phyloP scores from a whole-genome alignment of 2,329 filamentous ascomycete genomes.

The Diaporthe velutina region DNA sequence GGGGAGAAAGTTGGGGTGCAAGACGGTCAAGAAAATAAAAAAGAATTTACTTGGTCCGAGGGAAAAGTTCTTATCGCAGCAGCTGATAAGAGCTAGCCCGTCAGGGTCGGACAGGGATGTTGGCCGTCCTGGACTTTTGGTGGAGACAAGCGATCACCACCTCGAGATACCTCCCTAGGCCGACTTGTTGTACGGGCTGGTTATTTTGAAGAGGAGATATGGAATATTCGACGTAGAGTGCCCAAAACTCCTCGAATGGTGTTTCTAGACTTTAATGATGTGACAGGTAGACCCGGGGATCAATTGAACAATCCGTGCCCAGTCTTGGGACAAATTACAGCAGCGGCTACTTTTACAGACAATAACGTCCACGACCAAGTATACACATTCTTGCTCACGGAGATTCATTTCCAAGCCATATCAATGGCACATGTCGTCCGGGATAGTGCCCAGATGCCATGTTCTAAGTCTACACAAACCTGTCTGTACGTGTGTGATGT shows the following conservation, averaged over 20 bases:
- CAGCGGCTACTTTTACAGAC: neutral
- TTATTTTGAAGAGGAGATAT: too few species aligned
- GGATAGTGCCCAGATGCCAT: neutral
- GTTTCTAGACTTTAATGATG: too few species aligned
- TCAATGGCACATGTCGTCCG: neutral
- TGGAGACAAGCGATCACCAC: neutral
- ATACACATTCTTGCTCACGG: neutral
- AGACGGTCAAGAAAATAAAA: conserved; percentile 23
- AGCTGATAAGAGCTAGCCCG: neutral
- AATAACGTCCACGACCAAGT: neutral
- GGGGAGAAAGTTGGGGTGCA: neutral
- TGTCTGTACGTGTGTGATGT: neutral
- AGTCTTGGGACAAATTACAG: neutral
- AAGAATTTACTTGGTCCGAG: too few species aligned
- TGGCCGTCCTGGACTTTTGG: neutral
- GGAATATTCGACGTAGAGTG: too few species aligned
- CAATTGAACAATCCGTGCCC: too few species aligned
- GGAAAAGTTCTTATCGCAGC: conserved; percentile 30
- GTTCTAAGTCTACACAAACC: conserved; percentile 5
- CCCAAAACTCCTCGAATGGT: too few species aligned
- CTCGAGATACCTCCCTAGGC: too few species aligned
- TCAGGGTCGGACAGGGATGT: conserved; percentile 5
- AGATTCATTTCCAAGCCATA: neutral
- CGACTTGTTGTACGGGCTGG: too few species aligned
- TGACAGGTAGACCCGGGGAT: too few species aligned